Base-by-base conservation (phyloP, 2,329 filamentous ascomycete genomes). In the Alternaria brassicae region DNA sequence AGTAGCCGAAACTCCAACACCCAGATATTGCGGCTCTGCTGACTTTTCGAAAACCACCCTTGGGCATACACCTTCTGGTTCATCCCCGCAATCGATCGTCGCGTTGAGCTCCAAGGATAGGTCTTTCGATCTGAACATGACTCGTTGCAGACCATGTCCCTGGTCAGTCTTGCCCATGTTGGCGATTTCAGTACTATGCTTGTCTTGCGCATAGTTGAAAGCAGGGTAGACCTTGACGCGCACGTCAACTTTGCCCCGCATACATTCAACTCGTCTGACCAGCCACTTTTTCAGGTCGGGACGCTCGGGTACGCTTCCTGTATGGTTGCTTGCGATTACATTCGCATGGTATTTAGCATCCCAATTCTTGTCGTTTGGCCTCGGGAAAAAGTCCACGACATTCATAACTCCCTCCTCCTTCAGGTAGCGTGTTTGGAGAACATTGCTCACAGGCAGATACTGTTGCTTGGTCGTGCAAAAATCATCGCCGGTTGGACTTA, bases 341-440 rank as follows among this genome's bases (percentile, higher is more conserved):
- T 66, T 66, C 15, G 60, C 61, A 25, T 74, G 71, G 12, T 70
- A 69, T 21, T 69, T 61, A 17, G 86, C 75, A 27, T 88, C 83
- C 39, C 80, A 80, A 30, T 83, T 83, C 50, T 83, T 86, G 70
- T 72, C 66, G 52, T 86, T 88, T 10, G 89, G 89, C 1, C 90
- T 84, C 0, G 90, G 90, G 65, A 93, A 92, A 78, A 92, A 93
- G 73, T 93, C 90, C 15, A 91, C 81, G 28, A 93, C 74, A 55
- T 91, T 89, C 10, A 90, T 85, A 0, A 92, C 90, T 1, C 90
- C 91, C 56, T 90, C 86, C 67, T 93, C 90, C 63, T 89, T 86
- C 63, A 92, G 89, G 74, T 90, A 92, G n/a, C 90, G 84, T 1
- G 91, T 93, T 74, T 92, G 88, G 2, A 93, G 81, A 59, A 93